A percentile compares a stretch with the other conserved stretches of the same genome.
These are phyloP conservation scores for Globisporangium irregulare DNA, from an alignment of 352 stramenopile genomes.

Conservation along the genomic window DNA sequence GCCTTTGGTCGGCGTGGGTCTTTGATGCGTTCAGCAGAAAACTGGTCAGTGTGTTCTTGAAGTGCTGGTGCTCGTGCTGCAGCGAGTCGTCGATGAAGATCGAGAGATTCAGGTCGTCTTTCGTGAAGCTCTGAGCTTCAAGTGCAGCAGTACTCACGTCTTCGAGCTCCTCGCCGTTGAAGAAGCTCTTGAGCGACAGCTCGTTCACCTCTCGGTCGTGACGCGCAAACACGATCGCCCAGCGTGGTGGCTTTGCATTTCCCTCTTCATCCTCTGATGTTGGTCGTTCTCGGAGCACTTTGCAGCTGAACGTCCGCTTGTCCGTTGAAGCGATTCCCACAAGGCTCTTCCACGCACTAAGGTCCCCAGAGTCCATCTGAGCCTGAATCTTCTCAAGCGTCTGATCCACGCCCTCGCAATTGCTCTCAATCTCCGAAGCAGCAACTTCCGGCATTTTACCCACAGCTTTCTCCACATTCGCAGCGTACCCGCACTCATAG, in stretches of 20 bases:
- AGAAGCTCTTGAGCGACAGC: constrained; percentile 66
- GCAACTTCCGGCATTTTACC: constrained; percentile 25
- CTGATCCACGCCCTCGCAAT: constrained; percentile 14
- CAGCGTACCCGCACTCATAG: constrained; percentile 60
- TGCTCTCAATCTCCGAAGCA: neutral
- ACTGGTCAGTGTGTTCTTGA: neutral
- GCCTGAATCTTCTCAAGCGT: constrained; percentile 23
- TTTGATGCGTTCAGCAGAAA: neutral
- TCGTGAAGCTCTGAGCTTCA: constrained; percentile 22
- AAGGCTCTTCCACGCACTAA: constrained; percentile 33
- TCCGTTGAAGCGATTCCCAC: constrained; percentile 10
- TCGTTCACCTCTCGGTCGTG: constrained; percentile 66
- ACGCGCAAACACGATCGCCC: constrained; percentile 58
- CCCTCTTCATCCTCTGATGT: constrained; percentile 17
- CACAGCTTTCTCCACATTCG: constrained; percentile 87
- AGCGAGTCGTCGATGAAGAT: constrained; percentile 78
- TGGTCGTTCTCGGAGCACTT: constrained; percentile 35
- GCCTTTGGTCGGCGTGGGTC: neutral
- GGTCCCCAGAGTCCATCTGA: constrained; percentile 15
- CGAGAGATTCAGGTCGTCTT: constrained; percentile 20
- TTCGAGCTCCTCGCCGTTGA: constrained; percentile 56
- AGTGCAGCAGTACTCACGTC: constrained; percentile 22
- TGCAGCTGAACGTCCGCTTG: constrained; percentile 25
- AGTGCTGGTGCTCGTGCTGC: neutral
- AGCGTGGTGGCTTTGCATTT: constrained; percentile 10